Evolutionary conservation across 345 rosid species (phyloP), one percentile per base, ranked within the genome.

Genomic region (Orychophragmus violaceus): DNA sequence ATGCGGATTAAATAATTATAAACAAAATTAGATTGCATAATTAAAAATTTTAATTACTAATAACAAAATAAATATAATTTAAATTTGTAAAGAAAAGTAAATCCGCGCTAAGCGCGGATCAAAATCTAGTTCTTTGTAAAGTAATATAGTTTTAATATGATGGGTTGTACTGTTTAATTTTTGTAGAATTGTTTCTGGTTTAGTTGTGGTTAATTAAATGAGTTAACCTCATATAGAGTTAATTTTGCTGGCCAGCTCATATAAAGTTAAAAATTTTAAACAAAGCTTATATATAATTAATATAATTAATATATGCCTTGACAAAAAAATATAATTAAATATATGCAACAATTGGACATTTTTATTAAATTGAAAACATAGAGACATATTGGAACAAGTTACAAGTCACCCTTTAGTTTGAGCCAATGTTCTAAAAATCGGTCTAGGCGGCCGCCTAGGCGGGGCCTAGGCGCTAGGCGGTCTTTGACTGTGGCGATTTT

Each of bases 341-440:
- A 45, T 12, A 28, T 17, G 9, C 24, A 23, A 69, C n/a, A 62
- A 16, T 25, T 48, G 6, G 33, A 52, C 33, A 37, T 11, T 28
- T 71, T 50, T 4, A 27, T 12, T 22, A 23, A 49, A 28, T 62
- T 13, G 6, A 11, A 63, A 54, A 55, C 23, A 13, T 13, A 13
- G n/a, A 64, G 23, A 13, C 13, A 4, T 1, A 42, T 28, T 53
- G 66, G 12, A 58, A 51, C 76, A 72, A 39, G 37, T 59, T 66
- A 73, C 66, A 65, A 72, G 71, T 39, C 54, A 57, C 56, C 48
- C 21, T 32, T 23, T 19, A 10, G 52, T 42, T 39, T 52, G 16
- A 41, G 5, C 56, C 48, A 57, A 33, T 5, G 16, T 35, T 45
- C n/a, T n/a, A n/a, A n/a, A n/a, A n/a, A n/a, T n/a, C n/a, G n/a